Percentiles rank a stretch among this genome's conserved stretches.
Conservation (phyloP, 495 filamentous ascomycete species). For the Penicillium diatomitis region DNA sequence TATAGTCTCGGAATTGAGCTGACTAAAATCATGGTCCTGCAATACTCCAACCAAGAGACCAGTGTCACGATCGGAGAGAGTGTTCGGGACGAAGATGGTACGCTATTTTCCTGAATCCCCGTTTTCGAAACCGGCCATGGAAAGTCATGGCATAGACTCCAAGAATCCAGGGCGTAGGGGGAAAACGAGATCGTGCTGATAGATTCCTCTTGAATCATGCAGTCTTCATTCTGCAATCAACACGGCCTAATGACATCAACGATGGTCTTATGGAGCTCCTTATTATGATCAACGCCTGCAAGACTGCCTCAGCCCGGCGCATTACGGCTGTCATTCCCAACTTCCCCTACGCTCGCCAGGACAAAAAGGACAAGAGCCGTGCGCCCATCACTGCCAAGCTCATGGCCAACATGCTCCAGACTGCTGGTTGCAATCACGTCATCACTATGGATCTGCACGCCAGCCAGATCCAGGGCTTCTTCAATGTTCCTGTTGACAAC, state of each 20-base stretch:
- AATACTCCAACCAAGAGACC: constrained; percentile 97
- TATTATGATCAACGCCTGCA: constrained; percentile 98
- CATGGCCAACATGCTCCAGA: constrained; percentile 97
- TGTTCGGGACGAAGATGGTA: constrained; percentile 93
- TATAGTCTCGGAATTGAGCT: constrained; percentile 82
- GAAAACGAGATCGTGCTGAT: constrained; percentile 5
- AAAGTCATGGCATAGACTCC: not conserved
- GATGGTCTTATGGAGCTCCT: constrained; percentile 97
- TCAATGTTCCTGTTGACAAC: constrained; percentile 97
- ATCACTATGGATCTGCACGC: constrained; percentile 78
- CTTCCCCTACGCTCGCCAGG: constrained; percentile 97
- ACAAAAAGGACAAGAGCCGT: constrained; percentile 96
- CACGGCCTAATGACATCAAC: constrained; percentile 92
- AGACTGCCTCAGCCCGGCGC: constrained; percentile 85
- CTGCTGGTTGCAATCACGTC: constrained; percentile 78
- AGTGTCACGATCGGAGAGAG: constrained; percentile 95
- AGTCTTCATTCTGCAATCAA: constrained; percentile 97
- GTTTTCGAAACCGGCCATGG: not conserved
- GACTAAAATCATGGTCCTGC: constrained; percentile 85
- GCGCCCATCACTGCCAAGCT: constrained; percentile 81
- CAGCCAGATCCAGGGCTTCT: constrained; percentile 73
- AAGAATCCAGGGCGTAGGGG: not conserved
- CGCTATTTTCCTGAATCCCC: constrained; percentile 5
- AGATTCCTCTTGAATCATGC: constrained; percentile 11
- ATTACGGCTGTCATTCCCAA: constrained; percentile 93